These are phyloP conservation scores for Mucor mucedo DNA, from an alignment of 371 early-diverging fungal species.

Conservation along the genomic window DNA sequence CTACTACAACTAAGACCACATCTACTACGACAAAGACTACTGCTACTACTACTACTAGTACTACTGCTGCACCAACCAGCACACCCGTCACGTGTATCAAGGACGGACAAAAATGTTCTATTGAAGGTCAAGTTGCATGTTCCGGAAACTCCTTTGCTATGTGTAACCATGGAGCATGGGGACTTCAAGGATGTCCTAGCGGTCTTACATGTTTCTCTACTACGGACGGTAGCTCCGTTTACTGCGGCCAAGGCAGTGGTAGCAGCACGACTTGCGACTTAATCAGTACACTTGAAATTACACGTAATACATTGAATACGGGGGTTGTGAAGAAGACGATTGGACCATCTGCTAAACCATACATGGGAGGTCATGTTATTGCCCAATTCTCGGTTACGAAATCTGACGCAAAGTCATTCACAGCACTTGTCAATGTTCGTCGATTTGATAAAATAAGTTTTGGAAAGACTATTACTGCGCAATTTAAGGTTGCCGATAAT, in stretches of 20 bases:
- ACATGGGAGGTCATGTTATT: constrained; percentile 27
- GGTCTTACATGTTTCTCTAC: constrained; percentile 36
- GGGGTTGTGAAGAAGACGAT: constrained; percentile 2
- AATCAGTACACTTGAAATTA: neutral
- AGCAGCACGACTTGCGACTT: constrained; percentile 1
- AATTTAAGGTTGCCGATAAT: constrained; percentile 34
- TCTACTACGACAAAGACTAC: neutral
- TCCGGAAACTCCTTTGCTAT: constrained; percentile 27
- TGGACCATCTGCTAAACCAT: constrained; percentile 29
- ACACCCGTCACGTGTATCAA: constrained; percentile 7
- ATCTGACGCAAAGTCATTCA: constrained; percentile 7
- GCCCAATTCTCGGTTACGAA: constrained; percentile 31
- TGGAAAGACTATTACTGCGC: constrained; percentile 19
- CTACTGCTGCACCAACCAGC: constrained; percentile 6
- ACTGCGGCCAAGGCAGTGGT: constrained; percentile 35
- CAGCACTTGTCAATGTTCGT: constrained; percentile 41
- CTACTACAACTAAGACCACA: neutral
- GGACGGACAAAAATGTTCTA: constrained; percentile 22
- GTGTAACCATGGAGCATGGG: constrained; percentile 37
- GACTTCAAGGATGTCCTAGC: constrained; percentile 28
- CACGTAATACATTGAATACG: constrained; percentile 1
- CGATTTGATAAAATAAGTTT: constrained; percentile 22
- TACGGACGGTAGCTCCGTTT: constrained; percentile 37
- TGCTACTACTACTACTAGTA: constrained; percentile 5
- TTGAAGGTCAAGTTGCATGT: constrained; percentile 23